Conservation (phyloP, 129 eudicot species). For the Saposhnikovia divaricata region DNA sequence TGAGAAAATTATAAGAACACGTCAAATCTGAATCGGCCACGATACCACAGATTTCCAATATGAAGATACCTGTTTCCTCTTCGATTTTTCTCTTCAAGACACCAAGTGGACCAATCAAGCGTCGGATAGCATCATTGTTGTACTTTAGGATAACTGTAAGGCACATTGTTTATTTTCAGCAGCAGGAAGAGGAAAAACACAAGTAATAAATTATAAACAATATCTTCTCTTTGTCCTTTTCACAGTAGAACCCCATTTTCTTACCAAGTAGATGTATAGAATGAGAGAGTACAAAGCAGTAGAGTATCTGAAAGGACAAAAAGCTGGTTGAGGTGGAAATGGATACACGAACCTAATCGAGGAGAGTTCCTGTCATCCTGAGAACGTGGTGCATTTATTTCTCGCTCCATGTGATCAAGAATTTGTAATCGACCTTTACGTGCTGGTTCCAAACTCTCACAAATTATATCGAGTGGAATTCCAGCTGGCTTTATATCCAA, state of each 20-base stretch:
- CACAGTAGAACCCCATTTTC: background rate
- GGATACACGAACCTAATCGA: slow-evolving; percentile 45
- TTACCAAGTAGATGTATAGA: background rate
- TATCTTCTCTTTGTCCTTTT: slow-evolving; percentile 1
- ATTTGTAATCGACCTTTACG: slow-evolving; percentile 70
- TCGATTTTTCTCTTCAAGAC: slow-evolving; percentile 82
- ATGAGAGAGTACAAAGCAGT: background rate
- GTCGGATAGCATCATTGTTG: slow-evolving; percentile 78
- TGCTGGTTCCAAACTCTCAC: slow-evolving; percentile 81
- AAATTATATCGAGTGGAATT: slow-evolving; percentile 79
- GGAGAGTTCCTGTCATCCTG: slow-evolving; percentile 67
- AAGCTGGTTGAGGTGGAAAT: background rate
- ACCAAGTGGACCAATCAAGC: slow-evolving; percentile 90
- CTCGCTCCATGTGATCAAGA: slow-evolving; percentile 80
- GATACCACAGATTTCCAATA: background rate
- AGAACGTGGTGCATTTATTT: slow-evolving; percentile 62
- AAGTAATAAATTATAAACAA: background rate
- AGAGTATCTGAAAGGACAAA: background rate
- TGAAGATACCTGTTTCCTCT: slow-evolving; percentile 72
- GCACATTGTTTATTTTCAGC: slow-evolving; percentile 1
- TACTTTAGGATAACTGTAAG: slow-evolving; percentile 66
- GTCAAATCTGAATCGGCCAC: background rate
- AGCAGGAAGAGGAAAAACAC: background rate
- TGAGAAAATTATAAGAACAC: background rate
- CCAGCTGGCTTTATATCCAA: slow-evolving; percentile 98